Base-by-base conservation (phyloP, 164 flowering plant genomes). In the Aristolochia fimbriata region DNA sequence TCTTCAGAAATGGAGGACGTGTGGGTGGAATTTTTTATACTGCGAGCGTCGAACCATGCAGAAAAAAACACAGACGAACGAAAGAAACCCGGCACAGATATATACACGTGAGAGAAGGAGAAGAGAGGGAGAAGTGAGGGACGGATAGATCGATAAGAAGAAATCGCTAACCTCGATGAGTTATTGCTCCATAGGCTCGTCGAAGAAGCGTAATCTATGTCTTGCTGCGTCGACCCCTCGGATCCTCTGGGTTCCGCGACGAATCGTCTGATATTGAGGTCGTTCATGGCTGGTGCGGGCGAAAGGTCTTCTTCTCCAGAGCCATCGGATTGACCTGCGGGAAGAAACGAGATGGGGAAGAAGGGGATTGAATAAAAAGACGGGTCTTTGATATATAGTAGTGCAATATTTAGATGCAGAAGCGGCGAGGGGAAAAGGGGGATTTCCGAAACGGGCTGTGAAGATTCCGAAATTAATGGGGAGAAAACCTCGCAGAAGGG, bases 281-380 rank as follows among this genome's bases (percentile, higher is more conserved):
- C 68, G 1, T 66, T 70, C 0, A 31, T 47, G 0, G 62, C 64
- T 11, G 62, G 49, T 4, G 74, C 65, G 0, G 69, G 70, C 11
- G 66, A 56, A 14, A 73, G 33, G 15, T 80, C 85, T 59, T 84
- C 90, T 21, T 84, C 90, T 51, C 83, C 83, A n/a, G 82, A 81
- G 14, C 86, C 85, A 70, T 82, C 90, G 51, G 82, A 81, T 71
- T 77, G 77, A 27, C 87, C 84, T 73, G 27, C 54, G 47, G n/a
- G 55, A n/a, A 31, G 43, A 37, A 37, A 37, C 4, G 43, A 37
- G 43, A 37, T n/a, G 7, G 37, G 37, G 7, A 37, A 0, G 0
- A 37, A 37, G 43, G 8, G 43, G 43, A 37, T 6, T 11, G n/a
- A 30, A 50, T 15, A 41, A 24, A 62, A 22, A 57, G 22, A 57